Percentiles rank a stretch among this genome's conserved stretches.
These are phyloP conservation scores for Mortierella sp. DNA, from an alignment of 371 early-diverging fungal genomes.

Conservation along the genomic window DNA sequence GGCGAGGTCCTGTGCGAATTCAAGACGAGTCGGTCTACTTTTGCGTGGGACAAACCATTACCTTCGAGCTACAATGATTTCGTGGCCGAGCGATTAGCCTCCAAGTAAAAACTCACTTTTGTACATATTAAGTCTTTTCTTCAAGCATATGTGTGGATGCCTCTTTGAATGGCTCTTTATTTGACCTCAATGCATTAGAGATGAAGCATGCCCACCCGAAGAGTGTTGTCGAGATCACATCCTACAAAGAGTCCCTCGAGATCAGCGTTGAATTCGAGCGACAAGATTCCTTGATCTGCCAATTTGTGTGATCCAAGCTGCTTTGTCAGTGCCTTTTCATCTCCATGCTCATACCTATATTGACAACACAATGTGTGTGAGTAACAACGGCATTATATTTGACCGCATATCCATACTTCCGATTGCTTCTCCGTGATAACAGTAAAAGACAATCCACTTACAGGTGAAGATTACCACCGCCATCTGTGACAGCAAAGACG, in stretches of 20 bases:
- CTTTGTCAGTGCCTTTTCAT: slow-evolving; percentile 16
- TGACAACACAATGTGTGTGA: neutral
- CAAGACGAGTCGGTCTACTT: slow-evolving; percentile 24
- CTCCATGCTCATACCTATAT: slow-evolving; percentile 35
- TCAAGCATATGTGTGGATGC: neutral
- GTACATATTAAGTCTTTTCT: neutral
- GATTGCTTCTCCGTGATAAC: neutral
- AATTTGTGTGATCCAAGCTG: slow-evolving; percentile 59
- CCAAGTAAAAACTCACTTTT: slow-evolving; percentile 14
- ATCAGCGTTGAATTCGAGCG: slow-evolving; percentile 67
- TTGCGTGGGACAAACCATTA: slow-evolving; percentile 34
- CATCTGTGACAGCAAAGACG: slow-evolving; percentile 69
- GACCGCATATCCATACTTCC: neutral
- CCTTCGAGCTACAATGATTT: slow-evolving; percentile 36
- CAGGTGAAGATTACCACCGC: slow-evolving; percentile 75
- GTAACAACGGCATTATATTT: neutral
- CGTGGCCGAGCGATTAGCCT: slow-evolving; percentile 28
- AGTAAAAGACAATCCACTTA: slow-evolving; percentile 32
- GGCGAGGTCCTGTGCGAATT: slow-evolving; percentile 30
- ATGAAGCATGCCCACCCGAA: slow-evolving; percentile 63
- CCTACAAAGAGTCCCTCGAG: slow-evolving; percentile 67
- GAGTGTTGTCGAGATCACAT: slow-evolving; percentile 66
- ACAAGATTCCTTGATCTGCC: slow-evolving; percentile 50
- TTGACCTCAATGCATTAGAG: slow-evolving; percentile 12
- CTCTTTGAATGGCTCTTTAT: slow-evolving; percentile 6